Percentiles rank a stretch among this genome's conserved stretches.
Evolutionary conservation across 208 protist species (phyloP).

Genomic region (Wallacemonas collosoma): DNA sequence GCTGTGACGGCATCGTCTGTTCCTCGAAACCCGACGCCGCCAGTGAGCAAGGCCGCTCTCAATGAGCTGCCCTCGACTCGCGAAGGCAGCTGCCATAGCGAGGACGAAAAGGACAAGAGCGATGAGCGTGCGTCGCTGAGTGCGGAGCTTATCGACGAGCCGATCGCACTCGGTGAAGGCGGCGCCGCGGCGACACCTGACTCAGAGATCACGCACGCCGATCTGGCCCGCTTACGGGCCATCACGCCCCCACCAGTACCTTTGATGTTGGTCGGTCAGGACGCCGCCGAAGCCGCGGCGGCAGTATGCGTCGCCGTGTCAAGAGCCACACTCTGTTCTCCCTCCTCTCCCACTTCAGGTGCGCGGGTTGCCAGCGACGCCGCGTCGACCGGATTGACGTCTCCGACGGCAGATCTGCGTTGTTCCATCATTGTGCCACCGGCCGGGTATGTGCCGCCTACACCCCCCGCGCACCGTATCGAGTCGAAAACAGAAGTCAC

Average conservation of each 20-base stretch:
- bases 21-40: no score
- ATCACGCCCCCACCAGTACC: background rate
- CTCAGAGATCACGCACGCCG: background rate
- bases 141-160: no score
- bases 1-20: no score
- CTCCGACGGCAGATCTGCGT: slow-evolving; percentile 3
- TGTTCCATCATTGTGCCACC: slow-evolving; percentile 23
- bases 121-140: no score
- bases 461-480: background rate
- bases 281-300: slow-evolving; percentile 1
- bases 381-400: background rate
- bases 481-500: background rate
- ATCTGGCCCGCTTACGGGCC: background rate
- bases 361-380: background rate
- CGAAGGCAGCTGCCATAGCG: background rate
- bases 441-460: slow-evolving; percentile 9
- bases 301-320: background rate
- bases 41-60: background rate
- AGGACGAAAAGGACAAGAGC: background rate
- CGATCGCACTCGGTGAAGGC: no score
- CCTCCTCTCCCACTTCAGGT: background rate
- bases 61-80: background rate
- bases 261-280: background rate
- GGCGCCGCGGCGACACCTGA: background rate
- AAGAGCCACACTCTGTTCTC: background rate